These are phyloP conservation scores for Ploettnerulaceae sp. DNA, from an alignment of 2,329 filamentous ascomycete genomes.

Conservation along the genomic window DNA sequence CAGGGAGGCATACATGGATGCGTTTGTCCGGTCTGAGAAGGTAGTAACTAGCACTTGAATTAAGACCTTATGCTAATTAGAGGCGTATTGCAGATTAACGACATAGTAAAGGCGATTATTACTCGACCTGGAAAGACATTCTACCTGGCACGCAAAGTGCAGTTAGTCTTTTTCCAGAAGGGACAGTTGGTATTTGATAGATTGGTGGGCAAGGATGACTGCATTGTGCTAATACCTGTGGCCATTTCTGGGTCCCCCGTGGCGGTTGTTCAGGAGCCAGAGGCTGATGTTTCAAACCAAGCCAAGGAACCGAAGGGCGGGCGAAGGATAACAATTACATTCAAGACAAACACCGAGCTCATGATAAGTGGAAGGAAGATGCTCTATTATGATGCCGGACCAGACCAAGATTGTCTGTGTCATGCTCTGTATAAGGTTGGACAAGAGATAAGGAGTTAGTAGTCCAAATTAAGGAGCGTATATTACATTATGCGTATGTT, in stretches of 20 bases:
- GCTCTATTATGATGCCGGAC: not conserved
- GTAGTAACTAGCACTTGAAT: no score
- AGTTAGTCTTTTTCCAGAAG: not conserved
- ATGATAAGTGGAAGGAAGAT: not conserved
- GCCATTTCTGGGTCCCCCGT: not conserved
- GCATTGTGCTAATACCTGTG: not conserved
- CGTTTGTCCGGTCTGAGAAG: not conserved
- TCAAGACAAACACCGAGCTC: not conserved
- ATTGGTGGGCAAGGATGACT: not conserved
- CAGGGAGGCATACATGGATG: not conserved
- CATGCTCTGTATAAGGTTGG: not conserved
- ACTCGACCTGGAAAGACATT: not conserved
- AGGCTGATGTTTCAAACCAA: not conserved
- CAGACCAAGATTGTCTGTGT: not conserved
- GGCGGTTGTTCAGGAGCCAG: not conserved
- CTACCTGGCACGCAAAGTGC: not conserved
- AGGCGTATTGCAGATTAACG: not conserved
- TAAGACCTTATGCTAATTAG: not conserved
- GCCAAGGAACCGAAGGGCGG: not conserved
- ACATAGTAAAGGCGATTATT: not conserved
- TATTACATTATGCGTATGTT: not conserved
- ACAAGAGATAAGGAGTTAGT: not conserved
- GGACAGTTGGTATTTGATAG: not conserved
- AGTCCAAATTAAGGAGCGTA: not conserved
- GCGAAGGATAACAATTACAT: not conserved